Evolutionary conservation across 352 stramenopile genomes (phyloP).

Genomic region (Pythium periplocum): DNA sequence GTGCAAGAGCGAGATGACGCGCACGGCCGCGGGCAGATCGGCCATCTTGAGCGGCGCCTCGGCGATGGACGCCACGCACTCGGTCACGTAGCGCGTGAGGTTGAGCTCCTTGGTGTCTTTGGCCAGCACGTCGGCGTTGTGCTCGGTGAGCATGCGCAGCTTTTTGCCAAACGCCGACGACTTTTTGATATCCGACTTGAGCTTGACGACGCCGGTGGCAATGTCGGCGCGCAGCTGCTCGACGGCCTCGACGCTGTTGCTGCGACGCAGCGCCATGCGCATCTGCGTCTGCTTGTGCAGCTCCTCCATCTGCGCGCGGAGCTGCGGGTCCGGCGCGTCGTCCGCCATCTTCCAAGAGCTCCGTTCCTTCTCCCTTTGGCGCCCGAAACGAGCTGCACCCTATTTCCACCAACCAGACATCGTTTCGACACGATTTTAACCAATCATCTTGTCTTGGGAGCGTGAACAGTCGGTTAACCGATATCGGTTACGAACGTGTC

Average conservation of each 20-base stretch:
- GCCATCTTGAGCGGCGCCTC: conserved; percentile 83
- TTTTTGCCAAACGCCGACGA: conserved; percentile 98
- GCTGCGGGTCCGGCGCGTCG: conserved; percentile 9
- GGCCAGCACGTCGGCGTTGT: conserved; percentile 60
- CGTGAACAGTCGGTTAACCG: too few relatives aligned
- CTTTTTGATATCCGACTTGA: conserved; percentile 98
- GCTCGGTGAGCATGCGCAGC: conserved; percentile 80
- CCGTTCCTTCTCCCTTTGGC: neutral
- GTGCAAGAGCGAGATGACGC: conserved; percentile 88
- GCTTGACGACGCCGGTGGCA: conserved; percentile 81
- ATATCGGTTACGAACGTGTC: too few relatives aligned
- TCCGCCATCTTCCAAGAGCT: neutral
- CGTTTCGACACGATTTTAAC: neutral
- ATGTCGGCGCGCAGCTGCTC: conserved; percentile 66
- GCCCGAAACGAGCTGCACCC: neutral
- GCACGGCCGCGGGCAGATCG: conserved; percentile 84
- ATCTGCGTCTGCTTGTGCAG: conserved; percentile 24
- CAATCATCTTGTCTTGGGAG: conserved; percentile 4
- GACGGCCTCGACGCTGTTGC: conserved; percentile 51
- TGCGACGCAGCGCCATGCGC: conserved; percentile 40
- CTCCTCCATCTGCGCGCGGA: conserved; percentile 36
- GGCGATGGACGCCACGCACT: conserved; percentile 87
- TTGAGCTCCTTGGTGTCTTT: conserved; percentile 90
- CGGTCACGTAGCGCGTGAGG: conserved; percentile 93
- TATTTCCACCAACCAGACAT: neutral